Evolutionary conservation across 176 grass and related monocot genomes (phyloP).

Genomic region (Cocos nucifera): DNA sequence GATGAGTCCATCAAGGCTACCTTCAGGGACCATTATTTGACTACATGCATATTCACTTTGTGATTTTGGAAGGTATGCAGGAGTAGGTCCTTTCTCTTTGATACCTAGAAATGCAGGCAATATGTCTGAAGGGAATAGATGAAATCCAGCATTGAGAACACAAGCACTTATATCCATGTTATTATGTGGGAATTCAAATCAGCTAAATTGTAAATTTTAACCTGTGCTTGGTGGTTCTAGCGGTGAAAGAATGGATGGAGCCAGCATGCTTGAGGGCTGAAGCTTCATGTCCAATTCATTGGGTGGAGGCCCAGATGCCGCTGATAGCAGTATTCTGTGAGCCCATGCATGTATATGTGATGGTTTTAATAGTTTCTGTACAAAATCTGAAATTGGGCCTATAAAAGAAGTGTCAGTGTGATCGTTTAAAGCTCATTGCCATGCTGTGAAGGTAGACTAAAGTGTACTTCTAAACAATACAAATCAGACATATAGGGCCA

Average conservation of each 20-base stretch:
- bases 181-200: slow-evolving; percentile 7
- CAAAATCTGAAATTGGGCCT: slow-evolving; percentile 20
- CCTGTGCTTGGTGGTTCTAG: slow-evolving; percentile 21
- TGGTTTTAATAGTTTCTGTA: slow-evolving; percentile 36
- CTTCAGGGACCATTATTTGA: slow-evolving; percentile 5
- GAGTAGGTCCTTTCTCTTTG: slow-evolving; percentile 10
- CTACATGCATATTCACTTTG: background rate
- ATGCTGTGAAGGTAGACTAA: background rate
- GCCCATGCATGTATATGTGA: slow-evolving; percentile 27
- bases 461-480: background rate
- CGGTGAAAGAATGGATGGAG: slow-evolving; percentile 15
- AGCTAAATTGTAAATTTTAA: slow-evolving; percentile 17
- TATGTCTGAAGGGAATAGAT: slow-evolving; percentile 18
- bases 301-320: slow-evolving; percentile 17
- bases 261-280: slow-evolving; percentile 28
- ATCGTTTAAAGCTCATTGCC: background rate
- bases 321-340: slow-evolving; percentile 38
- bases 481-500: background rate
- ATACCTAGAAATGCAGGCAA: slow-evolving; percentile 10
- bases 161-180: background rate
- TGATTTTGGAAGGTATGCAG: slow-evolving; percentile 13
- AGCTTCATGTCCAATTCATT: slow-evolving; percentile 23
- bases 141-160: slow-evolving; percentile 10
- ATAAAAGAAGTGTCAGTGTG: background rate
- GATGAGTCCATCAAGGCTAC: slow-evolving; percentile 9